phyloP scores from a whole-genome alignment of 1,139 yeast species.

The Wickerhamiella pararugosa region DNA sequence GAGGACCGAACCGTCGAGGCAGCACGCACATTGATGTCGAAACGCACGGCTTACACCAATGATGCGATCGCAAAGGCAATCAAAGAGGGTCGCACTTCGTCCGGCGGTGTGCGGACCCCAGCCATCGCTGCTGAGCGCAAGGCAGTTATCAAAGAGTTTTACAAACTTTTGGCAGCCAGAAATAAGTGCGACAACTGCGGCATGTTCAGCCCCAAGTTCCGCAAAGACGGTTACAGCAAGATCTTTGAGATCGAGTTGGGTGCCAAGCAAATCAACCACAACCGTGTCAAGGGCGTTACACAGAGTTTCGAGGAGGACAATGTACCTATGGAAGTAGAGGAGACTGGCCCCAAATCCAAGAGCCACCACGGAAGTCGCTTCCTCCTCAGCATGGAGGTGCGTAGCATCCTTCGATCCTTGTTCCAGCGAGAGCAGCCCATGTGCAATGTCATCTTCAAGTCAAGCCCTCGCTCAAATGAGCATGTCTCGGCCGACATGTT shows the following conservation, averaged over 20 bases:
- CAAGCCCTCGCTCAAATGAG: conserved; percentile 47
- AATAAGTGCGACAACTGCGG: conserved; percentile 92
- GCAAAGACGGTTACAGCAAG: conserved; percentile 91
- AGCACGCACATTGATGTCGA: conserved; percentile 10
- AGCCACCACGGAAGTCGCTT: conserved; percentile 59
- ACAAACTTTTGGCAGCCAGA: conserved; percentile 55
- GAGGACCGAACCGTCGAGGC: conserved; percentile 20
- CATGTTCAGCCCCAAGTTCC: conserved; percentile 82
- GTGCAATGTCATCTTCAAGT: conserved; percentile 44
- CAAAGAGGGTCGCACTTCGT: conserved; percentile 56
- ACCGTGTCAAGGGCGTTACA: conserved; percentile 60
- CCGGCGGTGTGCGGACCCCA: conserved; percentile 61
- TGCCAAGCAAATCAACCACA: conserved; percentile 64
- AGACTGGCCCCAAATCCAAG: conserved; percentile 29
- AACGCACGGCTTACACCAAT: conserved; percentile 56
- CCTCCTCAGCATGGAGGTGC: conserved; percentile 72
- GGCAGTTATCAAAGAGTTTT: conserved; percentile 54
- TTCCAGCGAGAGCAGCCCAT: conserved; percentile 45
- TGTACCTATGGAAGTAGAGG: conserved; percentile 13
- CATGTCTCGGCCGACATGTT: conserved; percentile 68
- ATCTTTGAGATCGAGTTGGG: conserved; percentile 75
- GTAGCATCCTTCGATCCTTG: conserved; percentile 59
- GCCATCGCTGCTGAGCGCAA: conserved; percentile 83
- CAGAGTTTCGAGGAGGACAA: conserved; percentile 16
- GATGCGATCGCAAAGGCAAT: conserved; percentile 59